Conservation (phyloP, 306 rosid genomes). For the Dryas drummondii region DNA sequence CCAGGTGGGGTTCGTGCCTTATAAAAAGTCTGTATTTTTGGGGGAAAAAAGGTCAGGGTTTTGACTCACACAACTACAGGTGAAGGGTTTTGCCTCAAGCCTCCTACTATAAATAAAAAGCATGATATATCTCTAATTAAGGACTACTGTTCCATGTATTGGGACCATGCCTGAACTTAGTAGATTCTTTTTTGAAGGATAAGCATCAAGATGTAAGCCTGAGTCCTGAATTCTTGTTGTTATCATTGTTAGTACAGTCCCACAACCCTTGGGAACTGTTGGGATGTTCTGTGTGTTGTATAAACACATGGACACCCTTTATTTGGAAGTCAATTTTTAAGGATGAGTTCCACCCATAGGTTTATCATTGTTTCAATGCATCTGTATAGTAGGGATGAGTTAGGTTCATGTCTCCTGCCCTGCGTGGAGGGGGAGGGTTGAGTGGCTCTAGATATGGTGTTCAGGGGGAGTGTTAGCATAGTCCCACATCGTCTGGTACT, state of each 20-base stretch:
- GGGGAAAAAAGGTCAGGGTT: background rate
- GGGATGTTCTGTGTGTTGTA: background rate
- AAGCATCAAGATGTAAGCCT: background rate
- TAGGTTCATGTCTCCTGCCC: background rate
- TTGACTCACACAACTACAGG: background rate
- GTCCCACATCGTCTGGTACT: background rate
- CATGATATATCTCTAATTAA: too few species aligned
- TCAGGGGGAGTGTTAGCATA: background rate
- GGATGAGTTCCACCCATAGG: background rate
- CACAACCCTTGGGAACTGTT: background rate
- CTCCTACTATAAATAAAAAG: background rate
- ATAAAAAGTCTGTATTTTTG: background rate
- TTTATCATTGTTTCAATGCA: too few species aligned
- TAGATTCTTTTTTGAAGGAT: background rate
- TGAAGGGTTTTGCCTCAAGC: background rate
- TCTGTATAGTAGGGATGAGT: too few species aligned
- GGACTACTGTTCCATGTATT: background rate
- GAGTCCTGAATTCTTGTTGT: background rate
- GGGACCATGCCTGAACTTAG: background rate
- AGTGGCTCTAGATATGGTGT: background rate
- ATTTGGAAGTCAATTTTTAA: background rate
- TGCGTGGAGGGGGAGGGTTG: background rate
- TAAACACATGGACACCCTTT: constrained; percentile 6
- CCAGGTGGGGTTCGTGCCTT: background rate
- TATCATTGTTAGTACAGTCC: background rate